Evolutionary conservation across 2,329 filamentous ascomycete species (phyloP), one percentile per base, ranked within the genome.

Genomic region (Aspergillus jensenii): DNA sequence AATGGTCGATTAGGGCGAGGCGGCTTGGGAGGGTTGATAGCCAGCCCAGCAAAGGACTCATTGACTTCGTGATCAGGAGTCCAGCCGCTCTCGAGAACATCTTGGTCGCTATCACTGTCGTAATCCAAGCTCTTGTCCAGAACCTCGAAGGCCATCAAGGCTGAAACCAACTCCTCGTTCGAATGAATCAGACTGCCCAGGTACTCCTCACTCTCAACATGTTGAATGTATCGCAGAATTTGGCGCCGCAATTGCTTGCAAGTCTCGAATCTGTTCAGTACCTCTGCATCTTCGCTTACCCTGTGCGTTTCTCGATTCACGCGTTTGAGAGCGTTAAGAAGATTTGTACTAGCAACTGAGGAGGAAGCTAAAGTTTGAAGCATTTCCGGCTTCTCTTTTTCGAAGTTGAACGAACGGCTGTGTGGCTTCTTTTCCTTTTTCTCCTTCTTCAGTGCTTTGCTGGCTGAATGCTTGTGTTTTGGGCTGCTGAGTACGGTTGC

Each of bases 121-220:
- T 88, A 84, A 49, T 82, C 80, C 41, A 81, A 69, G 49, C 77
- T 80, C 65, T 80, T 81, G 71, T 99, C 93, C 62, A 98, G 85
- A 66, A 97, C 90, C 75, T 98, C 93, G 70, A 92, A 99, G 0
- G 92, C 90, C 85, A 96, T 96, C 57, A 99, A 82, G 1, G 93
- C 91, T 61, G 89, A 89, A 41, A 98, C 90, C n/a, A 99, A 87
- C 74, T 96, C 90, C 68, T 99, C 95, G 68, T 99, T 98, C 63
- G 93, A 93, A 68, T 95, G 91, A 17, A 99, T 87, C 4, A 99
- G 82, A 60, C 91, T 88, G 43, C 93, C 95, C 8, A 99, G 87
- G 82, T 90, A 97, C 68, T 98, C 88, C 69, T 98, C 93, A 8
- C 87, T 88, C 71, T 96, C 91, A 12, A 98, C 89, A 51, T 92